phyloP scores from a whole-genome alignment of 2,329 filamentous ascomycete genomes.

The Xylaria arbuscula region DNA sequence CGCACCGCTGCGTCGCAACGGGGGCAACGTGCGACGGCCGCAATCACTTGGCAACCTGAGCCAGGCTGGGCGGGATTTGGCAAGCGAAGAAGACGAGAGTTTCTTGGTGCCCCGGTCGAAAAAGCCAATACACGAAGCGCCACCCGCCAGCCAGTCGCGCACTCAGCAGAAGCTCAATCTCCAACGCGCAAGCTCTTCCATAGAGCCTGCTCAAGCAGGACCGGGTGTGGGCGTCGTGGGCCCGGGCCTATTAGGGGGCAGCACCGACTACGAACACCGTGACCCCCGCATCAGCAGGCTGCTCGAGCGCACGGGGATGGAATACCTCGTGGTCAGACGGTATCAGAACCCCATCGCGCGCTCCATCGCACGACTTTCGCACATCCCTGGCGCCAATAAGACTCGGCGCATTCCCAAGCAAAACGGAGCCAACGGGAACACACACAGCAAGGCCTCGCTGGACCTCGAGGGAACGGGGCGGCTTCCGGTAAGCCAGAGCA shows the following conservation, averaged over 20 bases:
- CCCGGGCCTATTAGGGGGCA: constrained; percentile 62
- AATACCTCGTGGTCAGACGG: constrained; percentile 78
- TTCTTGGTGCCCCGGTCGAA: constrained; percentile 60
- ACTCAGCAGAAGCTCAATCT: constrained; percentile 82
- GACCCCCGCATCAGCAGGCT: constrained; percentile 73
- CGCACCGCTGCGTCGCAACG: constrained; percentile 49
- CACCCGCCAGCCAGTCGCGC: constrained; percentile 68
- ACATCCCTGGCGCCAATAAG: constrained; percentile 64
- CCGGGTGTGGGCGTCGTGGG: constrained; percentile 55
- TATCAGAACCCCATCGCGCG: constrained; percentile 77
- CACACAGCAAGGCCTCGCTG: constrained; percentile 47
- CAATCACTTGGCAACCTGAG: constrained; percentile 56
- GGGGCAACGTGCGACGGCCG: constrained; percentile 53
- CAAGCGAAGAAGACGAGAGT: constrained; percentile 55
- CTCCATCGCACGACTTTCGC: constrained; percentile 66
- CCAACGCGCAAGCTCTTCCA: constrained; percentile 76
- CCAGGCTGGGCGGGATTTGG: constrained; percentile 45
- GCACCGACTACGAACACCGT: constrained; percentile 66
- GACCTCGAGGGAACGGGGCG: constrained; percentile 44
- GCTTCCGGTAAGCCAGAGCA: constrained; percentile 55
- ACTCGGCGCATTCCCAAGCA: constrained; percentile 58
- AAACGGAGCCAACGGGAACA: constrained; percentile 52
- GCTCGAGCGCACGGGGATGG: constrained; percentile 75
- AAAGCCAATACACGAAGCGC: constrained; percentile 54
- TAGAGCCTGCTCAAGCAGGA: constrained; percentile 69